phyloP scores from a whole-genome alignment of 345 rosid species.

The Gossypium australe region DNA sequence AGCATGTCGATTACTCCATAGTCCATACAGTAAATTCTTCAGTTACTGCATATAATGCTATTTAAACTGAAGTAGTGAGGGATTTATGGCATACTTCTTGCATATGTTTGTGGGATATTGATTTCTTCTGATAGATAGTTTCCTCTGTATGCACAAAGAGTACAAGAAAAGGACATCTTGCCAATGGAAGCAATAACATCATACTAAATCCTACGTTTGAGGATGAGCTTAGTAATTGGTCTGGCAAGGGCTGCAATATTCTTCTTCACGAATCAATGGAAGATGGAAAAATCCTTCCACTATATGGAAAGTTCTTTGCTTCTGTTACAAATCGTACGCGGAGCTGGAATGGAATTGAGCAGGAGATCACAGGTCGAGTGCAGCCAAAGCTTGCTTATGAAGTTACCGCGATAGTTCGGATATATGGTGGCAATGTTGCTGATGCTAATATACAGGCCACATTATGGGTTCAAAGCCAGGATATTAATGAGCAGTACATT shows the following conservation, averaged over 20 bases:
- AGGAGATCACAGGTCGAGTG: conserved; percentile 68
- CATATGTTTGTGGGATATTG: background rate
- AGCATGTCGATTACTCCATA: background rate
- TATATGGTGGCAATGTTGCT: conserved; percentile 52
- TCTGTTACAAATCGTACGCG: conserved; percentile 62
- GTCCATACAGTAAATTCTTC: background rate
- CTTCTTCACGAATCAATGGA: conserved; percentile 59
- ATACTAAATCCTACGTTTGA: conserved; percentile 71
- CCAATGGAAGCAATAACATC: conserved; percentile 40
- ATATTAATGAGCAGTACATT: conserved; percentile 65
- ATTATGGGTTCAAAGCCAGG: conserved; percentile 66
- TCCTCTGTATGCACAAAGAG: conserved; percentile 14
- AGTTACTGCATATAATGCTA: background rate
- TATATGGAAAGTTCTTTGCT: conserved; percentile 58
- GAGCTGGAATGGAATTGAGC: conserved; percentile 88
- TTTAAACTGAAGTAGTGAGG: background rate
- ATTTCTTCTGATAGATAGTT: background rate
- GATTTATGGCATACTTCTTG: background rate
- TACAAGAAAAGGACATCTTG: background rate
- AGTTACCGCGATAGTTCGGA: conserved; percentile 57
- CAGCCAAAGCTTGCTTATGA: conserved; percentile 63
- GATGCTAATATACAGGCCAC: conserved; percentile 61
- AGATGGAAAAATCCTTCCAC: conserved; percentile 52
- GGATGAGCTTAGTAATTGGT: conserved; percentile 69
- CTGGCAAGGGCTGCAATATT: conserved; percentile 73